Base-by-base conservation (phyloP, 148 eudicot genomes). In the Simmondsia chinensis region DNA sequence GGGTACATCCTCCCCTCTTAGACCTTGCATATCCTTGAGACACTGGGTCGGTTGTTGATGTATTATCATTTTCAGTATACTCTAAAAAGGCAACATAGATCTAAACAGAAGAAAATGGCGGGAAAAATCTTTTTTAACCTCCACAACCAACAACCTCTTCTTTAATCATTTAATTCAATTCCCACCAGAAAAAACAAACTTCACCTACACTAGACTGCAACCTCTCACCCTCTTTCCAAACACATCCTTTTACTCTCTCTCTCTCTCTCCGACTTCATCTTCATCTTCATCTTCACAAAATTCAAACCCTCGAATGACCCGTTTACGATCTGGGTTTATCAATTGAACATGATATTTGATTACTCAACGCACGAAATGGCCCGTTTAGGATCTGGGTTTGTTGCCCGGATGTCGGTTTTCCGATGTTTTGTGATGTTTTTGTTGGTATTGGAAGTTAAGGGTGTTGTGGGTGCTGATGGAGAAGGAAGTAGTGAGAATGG, bases 131-230 rank as follows among this genome's bases (percentile, higher is more conserved):
- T 62, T 62, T 53, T 32, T 28, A 59, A 52, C 61, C 24, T 50
- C 54, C 60, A 64, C 46, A 48, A 23, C 53, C 54, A 69, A 64
- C 70, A 21, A 69, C 57, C 69, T 52, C 30, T 20, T 34, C 11
- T 43, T 21, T 29, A 13, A 13, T 28, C 47, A 38, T 50, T 39
- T 68, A 52, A 59, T 46, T 36, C 32, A 61, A 13, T 2, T n/a
- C n/a, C 39, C 43, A 20, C 4, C 3, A 23, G 4, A 7, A 20
- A 16, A 5, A n/a, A 1, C 9, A 26, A 40, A 28, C 71, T 71
- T 71, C 45, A 29, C 46, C 14, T 15, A 22, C 60, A 71, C 36
- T 67, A 51, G 60, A 71, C 39, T 51, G 23, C 19, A 56, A 65
- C 76, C 15, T 54, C 45, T 43, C 52, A 70, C 48, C 69, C 40